Conservation (phyloP, 2,329 filamentous ascomycete species). For the Thielaviopsis punctulata region DNA sequence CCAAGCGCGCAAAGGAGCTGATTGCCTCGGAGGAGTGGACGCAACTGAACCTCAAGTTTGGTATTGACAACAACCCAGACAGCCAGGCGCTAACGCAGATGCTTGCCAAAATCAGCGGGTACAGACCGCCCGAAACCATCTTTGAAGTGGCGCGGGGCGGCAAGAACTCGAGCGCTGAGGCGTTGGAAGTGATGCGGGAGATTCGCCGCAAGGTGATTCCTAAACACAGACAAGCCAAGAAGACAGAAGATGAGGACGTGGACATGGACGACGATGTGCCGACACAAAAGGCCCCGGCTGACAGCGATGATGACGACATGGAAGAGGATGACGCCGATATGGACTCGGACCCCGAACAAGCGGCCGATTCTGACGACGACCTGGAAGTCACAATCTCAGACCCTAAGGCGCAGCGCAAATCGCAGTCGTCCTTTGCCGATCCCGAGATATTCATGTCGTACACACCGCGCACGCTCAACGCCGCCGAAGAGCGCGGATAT, state of each 20-base stretch:
- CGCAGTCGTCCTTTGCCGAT: constrained; percentile 55
- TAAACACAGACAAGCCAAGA: constrained; percentile 27
- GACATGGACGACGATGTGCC: constrained; percentile 17
- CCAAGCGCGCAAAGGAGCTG: constrained; percentile 68
- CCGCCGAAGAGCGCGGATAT: constrained; percentile 81
- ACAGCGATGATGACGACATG: constrained; percentile 21
- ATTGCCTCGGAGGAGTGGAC: constrained; percentile 53
- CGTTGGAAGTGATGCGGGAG: constrained; percentile 59
- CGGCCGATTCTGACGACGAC: constrained; percentile 31
- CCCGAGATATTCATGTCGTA: constrained; percentile 94
- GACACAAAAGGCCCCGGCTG: constrained; percentile 1
- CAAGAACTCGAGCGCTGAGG: constrained; percentile 42
- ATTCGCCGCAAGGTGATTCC: constrained; percentile 52
- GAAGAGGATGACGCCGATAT: constrained; percentile 15
- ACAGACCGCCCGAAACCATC: constrained; percentile 83
- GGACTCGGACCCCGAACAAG: constrained; percentile 12
- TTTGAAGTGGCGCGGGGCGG: constrained; percentile 76
- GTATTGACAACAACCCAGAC: constrained; percentile 43
- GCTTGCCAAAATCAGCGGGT: constrained; percentile 75
- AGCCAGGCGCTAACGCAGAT: constrained; percentile 68
- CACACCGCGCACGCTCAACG: constrained; percentile 61
- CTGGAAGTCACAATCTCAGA: constrained; percentile 57
- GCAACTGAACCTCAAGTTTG: constrained; percentile 67
- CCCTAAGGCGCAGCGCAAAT: constrained; percentile 23
- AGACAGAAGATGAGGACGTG: constrained; percentile 18